Conservation (phyloP, 2,329 filamentous ascomycete genomes). For the Colletotrichum sp. region DNA sequence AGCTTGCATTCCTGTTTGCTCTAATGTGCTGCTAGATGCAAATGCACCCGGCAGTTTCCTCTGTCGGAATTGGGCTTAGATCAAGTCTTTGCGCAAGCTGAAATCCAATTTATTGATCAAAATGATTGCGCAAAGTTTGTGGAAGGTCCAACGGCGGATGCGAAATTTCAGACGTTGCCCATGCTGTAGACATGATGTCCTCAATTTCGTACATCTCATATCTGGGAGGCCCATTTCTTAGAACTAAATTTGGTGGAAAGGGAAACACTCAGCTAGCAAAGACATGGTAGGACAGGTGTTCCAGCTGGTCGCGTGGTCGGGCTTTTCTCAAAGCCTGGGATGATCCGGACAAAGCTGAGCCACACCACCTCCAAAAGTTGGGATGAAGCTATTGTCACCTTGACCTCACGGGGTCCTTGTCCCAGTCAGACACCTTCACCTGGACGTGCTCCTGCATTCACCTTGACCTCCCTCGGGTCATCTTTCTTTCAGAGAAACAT, state of each 20-base stretch:
- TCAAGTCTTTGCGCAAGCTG: not conserved
- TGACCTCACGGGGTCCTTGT: conserved; percentile 15
- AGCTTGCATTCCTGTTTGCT: not conserved
- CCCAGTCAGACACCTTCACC: conserved; percentile 10
- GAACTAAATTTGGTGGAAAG: not conserved
- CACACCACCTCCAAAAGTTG: conserved; percentile 14
- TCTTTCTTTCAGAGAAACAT: not conserved
- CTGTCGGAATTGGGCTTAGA: not conserved
- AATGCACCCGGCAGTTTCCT: not conserved
- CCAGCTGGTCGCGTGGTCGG: conserved; percentile 1
- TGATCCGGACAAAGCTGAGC: conserved; percentile 12
- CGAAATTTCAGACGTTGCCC: not conserved
- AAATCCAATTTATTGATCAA: not conserved
- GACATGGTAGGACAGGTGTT: not conserved
- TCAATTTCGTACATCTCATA: not conserved
- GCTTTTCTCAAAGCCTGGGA: not conserved
- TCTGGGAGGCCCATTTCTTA: not conserved
- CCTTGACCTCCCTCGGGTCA: not conserved
- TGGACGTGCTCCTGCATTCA: conserved; percentile 10
- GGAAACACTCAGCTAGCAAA: not conserved
- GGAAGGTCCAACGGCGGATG: not conserved
- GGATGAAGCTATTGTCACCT: conserved; percentile 21
- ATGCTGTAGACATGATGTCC: not conserved
- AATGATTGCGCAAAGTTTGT: not conserved
- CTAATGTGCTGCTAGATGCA: not conserved